A percentile compares a stretch with the other conserved stretches of the same genome.
phyloP scores from a whole-genome alignment of 345 rosid genomes.

The Pistacia vera region DNA sequence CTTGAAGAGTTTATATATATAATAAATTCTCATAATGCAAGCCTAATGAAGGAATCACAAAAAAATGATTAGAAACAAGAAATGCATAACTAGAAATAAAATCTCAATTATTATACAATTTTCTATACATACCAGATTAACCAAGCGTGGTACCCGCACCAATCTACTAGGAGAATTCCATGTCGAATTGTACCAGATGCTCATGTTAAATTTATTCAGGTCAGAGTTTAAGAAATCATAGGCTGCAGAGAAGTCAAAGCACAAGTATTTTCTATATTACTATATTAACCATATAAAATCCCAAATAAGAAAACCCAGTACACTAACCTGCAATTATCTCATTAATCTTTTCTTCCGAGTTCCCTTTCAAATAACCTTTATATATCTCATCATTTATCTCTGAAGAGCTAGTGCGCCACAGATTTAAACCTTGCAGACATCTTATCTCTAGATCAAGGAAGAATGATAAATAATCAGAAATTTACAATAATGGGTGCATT shows the following conservation, averaged over 20 bases:
- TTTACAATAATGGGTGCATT: neutral
- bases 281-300: slow-evolving; percentile 4
- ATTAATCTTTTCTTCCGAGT: slow-evolving; percentile 56
- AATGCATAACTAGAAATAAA: neutral
- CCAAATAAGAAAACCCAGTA: slow-evolving; percentile 16
- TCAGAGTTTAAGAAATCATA: slow-evolving; percentile 81
- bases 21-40: neutral
- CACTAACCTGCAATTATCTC: slow-evolving; percentile 78
- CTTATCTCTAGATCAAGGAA: slow-evolving; percentile 40
- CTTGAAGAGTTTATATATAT: neutral
- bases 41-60: neutral
- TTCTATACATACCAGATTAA: slow-evolving; percentile 69
- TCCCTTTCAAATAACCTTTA: slow-evolving; percentile 72
- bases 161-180: slow-evolving; percentile 22
- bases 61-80: neutral
- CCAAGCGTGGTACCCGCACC: slow-evolving; percentile 70
- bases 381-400: slow-evolving; percentile 74
- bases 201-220: slow-evolving; percentile 56
- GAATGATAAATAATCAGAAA: slow-evolving; percentile 10
- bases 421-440: slow-evolving; percentile 59
- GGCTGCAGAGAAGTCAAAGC: slow-evolving; percentile 43
- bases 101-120: slow-evolving; percentile 7
- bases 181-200: slow-evolving; percentile 80
- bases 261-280: slow-evolving; percentile 10
- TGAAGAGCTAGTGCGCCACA: slow-evolving; percentile 70